Percentiles rank a stretch among this genome's conserved stretches.
These are phyloP conservation scores for Colletotrichum ledebouriae DNA, from an alignment of 2,329 filamentous ascomycete species.

Conservation along the genomic window DNA sequence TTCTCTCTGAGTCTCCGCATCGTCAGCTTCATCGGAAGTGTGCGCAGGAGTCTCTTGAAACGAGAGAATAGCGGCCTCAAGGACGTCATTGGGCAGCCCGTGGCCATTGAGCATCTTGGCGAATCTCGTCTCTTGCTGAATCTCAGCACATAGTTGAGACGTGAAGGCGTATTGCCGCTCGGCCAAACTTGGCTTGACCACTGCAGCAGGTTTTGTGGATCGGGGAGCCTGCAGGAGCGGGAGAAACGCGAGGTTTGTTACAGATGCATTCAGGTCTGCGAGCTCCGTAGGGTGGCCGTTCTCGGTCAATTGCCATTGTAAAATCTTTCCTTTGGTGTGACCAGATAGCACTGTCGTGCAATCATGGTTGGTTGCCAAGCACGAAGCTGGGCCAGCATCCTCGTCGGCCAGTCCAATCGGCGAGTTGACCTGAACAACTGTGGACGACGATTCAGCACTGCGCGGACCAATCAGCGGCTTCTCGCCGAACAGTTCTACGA, in stretches of 20 bases:
- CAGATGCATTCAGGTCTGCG: conserved; percentile 80
- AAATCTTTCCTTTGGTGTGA: conserved; percentile 82
- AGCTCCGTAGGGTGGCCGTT: conserved; percentile 76
- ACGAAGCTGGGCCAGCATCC: conserved; percentile 75
- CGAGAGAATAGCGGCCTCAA: conserved; percentile 65
- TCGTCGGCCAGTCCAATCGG: conserved; percentile 70
- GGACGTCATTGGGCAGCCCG: conserved; percentile 61
- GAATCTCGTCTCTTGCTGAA: conserved; percentile 58
- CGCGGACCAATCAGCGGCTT: conserved; percentile 68
- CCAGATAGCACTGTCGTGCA: conserved; percentile 84
- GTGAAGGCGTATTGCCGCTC: conserved; percentile 75
- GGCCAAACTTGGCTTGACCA: conserved; percentile 85
- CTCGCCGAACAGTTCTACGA: conserved; percentile 78
- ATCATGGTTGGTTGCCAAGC: conserved; percentile 83
- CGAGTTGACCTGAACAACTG: conserved; percentile 66
- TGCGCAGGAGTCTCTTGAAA: conserved; percentile 54
- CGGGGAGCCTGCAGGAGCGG: conserved; percentile 67
- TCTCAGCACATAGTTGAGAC: conserved; percentile 68
- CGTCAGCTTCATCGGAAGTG: conserved; percentile 45
- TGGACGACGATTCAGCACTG: conserved; percentile 67
- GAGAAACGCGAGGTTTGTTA: conserved; percentile 85
- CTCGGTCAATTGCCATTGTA: conserved; percentile 84
- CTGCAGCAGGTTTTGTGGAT: conserved; percentile 65
- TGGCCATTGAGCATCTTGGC: conserved; percentile 59
- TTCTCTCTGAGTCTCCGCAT: conserved; percentile 45